Percentiles rank a stretch among this genome's conserved stretches.
phyloP scores from a whole-genome alignment of 306 rosid genomes.

The Nissolia schottii region DNA sequence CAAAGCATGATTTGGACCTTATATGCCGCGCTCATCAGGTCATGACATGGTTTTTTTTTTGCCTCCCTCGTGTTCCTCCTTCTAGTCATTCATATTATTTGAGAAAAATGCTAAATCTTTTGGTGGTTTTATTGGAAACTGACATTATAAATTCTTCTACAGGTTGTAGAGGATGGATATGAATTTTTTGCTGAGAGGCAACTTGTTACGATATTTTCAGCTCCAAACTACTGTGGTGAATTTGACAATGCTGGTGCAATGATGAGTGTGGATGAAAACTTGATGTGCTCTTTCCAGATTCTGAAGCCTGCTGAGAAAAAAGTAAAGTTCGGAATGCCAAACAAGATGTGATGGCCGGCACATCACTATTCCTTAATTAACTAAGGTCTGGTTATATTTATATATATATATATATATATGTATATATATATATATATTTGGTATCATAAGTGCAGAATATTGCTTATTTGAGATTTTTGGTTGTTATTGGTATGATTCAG shows the following conservation, averaged over 20 bases:
- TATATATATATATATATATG: too few relatives aligned
- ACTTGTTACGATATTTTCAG: conserved; percentile 86
- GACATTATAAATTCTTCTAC: conserved; percentile 20
- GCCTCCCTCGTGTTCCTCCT: background rate
- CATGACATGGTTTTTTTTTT: background rate
- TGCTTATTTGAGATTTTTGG: background rate
- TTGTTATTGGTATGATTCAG: background rate
- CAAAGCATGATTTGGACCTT: conserved; percentile 83
- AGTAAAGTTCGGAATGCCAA: conserved; percentile 47
- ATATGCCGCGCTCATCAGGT: conserved; percentile 97
- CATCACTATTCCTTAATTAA: conserved; percentile 16
- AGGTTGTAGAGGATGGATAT: conserved; percentile 97
- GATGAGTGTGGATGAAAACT: conserved; percentile 85
- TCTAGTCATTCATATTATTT: background rate
- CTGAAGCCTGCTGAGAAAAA: conserved; percentile 89
- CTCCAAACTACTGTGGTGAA: conserved; percentile 90
- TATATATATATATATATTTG: too few relatives aligned
- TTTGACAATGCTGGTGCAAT: conserved; percentile 96
- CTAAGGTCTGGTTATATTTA: conserved; percentile 46
- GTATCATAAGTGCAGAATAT: background rate
- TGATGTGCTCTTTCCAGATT: conserved; percentile 94
- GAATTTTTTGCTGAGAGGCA: conserved; percentile 88
- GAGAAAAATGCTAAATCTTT: background rate
- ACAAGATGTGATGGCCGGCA: conserved; percentile 47
- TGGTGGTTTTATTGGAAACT: conserved; percentile 13